Base-by-base conservation (phyloP, 2,329 filamentous ascomycete genomes). In the Mollisiaceae sp. region DNA sequence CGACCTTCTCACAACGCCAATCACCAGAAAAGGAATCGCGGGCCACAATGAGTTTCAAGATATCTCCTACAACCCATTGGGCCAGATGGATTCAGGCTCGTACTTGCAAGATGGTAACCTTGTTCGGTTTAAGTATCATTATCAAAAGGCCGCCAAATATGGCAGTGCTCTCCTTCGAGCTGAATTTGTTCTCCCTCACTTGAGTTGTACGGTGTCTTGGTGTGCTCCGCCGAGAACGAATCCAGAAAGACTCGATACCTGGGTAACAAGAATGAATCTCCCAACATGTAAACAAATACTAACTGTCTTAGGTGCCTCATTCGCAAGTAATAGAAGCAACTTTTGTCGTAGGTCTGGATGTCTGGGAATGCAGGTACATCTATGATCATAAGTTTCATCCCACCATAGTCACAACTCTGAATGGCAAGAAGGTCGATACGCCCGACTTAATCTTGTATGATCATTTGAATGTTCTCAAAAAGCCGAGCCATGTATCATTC, bases 251-350 rank as follows among this genome's bases (percentile, higher is more conserved):
- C 76, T 81, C 62, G 81, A 85, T 59, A 59, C 59, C 12, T 65
- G 64, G 64, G 62, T 64, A 78, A 80, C 52, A 35, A n/a, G 27
- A 8, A 81, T 66, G 82, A 85, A 66, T 83, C 85, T 58, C 82
- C 80, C 65, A 74, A 77, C 2, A 15, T 18, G 14, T 14, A 15
- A 9, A 22, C 1, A 1, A 22, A 12, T n/a, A 22, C 82, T 64
- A 38, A 64, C 56, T 27, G n/a, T 20, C 41, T n/a, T 84, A 82
- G 82, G 83, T 86, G 56, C 83, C 83, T 11, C 80, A 83, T 67
- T 79, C 82, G n/a, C 81, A 83, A 65, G 82, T 85, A 4, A 82
- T 80, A 1, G 81, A 85, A 72, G 83, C 83, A n/a, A 84, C 80
- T 0, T 85, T 85, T 64, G 81, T 84, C 1, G 79, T 84, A 56